Conservation (phyloP, 495 filamentous ascomycete species). For the Aspergillus ellipticus region DNA sequence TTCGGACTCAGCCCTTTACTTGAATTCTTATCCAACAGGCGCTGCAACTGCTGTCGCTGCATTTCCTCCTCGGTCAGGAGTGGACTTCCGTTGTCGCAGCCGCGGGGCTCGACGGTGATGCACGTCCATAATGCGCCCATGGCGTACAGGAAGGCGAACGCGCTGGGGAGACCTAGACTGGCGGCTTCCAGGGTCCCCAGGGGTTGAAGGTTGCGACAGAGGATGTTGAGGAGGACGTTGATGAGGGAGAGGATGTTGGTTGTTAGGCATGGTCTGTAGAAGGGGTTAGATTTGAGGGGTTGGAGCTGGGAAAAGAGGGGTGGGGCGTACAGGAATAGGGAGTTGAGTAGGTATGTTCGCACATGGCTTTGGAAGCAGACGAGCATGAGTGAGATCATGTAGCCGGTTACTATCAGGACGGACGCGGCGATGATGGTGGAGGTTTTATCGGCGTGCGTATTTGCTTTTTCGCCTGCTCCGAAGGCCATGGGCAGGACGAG, state of each 20-base stretch:
- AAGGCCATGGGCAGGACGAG: conserved; percentile 31
- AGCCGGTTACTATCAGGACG: conserved; percentile 25
- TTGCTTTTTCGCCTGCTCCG: conserved; percentile 10
- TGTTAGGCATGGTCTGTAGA: conserved; percentile 24
- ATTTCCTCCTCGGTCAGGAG: conserved; percentile 36
- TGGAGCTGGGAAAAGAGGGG: not conserved
- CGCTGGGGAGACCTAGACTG: conserved; percentile 23
- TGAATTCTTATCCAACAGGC: conserved; percentile 25
- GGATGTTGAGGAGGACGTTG: conserved; percentile 32
- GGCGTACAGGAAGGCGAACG: conserved; percentile 25
- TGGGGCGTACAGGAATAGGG: conserved; percentile 25
- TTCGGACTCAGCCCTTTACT: conserved; percentile 19
- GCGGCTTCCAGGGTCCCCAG: conserved; percentile 20
- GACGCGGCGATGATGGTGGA: conserved; percentile 17
- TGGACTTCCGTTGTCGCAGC: conserved; percentile 13
- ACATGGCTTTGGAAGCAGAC: conserved; percentile 21
- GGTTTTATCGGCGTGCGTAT: conserved; percentile 14
- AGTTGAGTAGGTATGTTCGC: conserved; percentile 24
- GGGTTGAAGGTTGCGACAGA: conserved; percentile 25
- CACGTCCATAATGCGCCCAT: conserved; percentile 25
- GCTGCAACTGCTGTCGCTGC: conserved; percentile 36
- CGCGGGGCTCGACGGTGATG: conserved; percentile 9
- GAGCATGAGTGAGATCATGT: conserved; percentile 22
- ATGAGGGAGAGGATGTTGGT: conserved; percentile 31
- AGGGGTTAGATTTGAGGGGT: conserved; percentile 5